A percentile compares a stretch with the other conserved stretches of the same genome.
Evolutionary conservation across 139 green algal genomes (phyloP).

Genomic region (Chlamydomonas urium): DNA sequence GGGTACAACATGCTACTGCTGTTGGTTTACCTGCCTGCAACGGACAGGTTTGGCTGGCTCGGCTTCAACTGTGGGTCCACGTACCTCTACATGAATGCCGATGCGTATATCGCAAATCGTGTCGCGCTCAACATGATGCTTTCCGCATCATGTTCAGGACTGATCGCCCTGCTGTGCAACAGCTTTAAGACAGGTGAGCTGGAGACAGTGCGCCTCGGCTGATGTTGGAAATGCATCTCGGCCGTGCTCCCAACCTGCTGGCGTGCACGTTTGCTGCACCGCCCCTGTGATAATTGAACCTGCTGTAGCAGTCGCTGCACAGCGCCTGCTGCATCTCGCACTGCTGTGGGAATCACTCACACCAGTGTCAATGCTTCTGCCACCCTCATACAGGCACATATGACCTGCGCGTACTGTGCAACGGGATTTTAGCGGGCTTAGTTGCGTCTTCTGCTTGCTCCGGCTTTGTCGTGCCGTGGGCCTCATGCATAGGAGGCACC

Average conservation of each 20-base stretch:
- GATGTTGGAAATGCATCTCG: no score
- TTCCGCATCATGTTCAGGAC: background rate
- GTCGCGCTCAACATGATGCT: constrained; percentile 45
- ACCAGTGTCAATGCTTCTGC: no score
- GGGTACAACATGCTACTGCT: no score
- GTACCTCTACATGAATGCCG: constrained; percentile 34
- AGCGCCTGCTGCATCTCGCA: no score
- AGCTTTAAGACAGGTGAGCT: background rate
- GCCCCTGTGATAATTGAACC: no score
- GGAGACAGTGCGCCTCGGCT: no score
- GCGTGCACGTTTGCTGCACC: no score
- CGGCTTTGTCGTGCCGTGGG: constrained; percentile 45
- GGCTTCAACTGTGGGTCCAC: constrained; percentile 49
- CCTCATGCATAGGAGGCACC: constrained; percentile 30
- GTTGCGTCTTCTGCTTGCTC: constrained; percentile 32
- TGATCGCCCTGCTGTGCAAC: constrained; percentile 2
- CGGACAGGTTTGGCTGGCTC: constrained; percentile 19
- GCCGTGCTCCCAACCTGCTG: no score
- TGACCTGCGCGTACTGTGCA: constrained; percentile 40
- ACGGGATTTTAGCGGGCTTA: constrained; percentile 38
- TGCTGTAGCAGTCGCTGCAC: no score
- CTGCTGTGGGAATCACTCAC: no score
- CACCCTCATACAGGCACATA: constrained; percentile 30
- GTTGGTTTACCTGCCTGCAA: no score
- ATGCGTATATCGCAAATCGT: constrained; percentile 9